Conservation (phyloP, 139 green algal genomes). For the Asterochloris erici region DNA sequence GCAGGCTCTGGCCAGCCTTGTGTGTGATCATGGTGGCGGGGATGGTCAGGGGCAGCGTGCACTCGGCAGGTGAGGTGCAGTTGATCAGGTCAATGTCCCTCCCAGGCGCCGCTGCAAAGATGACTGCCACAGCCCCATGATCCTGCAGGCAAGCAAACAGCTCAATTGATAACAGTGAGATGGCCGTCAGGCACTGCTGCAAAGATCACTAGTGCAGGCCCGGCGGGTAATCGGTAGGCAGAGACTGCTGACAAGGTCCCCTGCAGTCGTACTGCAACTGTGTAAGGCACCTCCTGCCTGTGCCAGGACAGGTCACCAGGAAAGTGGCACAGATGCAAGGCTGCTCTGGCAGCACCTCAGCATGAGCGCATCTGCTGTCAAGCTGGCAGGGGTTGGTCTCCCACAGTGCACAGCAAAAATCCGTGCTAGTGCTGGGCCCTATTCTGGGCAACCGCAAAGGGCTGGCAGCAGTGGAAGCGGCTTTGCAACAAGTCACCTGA, state of each 20-base stretch:
- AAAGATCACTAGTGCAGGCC: background rate
- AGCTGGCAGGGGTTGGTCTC: no score
- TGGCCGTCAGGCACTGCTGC: background rate
- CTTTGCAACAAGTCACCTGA: background rate
- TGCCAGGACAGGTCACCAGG: background rate
- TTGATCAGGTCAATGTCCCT: slow-evolving; percentile 14
- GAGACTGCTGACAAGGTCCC: background rate
- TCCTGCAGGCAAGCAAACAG: background rate
- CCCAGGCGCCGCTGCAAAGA: slow-evolving; percentile 16
- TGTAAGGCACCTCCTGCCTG: background rate
- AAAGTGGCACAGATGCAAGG: no score
- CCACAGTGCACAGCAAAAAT: no score
- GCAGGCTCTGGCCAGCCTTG: slow-evolving; percentile 1
- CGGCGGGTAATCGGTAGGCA: background rate
- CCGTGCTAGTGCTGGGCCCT: no score
- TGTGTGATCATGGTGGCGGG: slow-evolving; percentile 25
- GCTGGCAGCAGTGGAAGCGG: background rate
- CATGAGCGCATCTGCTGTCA: no score
- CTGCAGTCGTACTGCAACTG: background rate
- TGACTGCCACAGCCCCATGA: slow-evolving; percentile 4
- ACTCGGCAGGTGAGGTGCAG: slow-evolving; percentile 21
- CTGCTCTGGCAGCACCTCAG: no score
- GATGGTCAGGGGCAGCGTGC: slow-evolving; percentile 3
- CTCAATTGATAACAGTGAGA: background rate
- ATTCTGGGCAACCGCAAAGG: background rate